phyloP scores from a whole-genome alignment of 2,329 filamentous ascomycete species.

The Stagonosporopsis cucurbitacearum region DNA sequence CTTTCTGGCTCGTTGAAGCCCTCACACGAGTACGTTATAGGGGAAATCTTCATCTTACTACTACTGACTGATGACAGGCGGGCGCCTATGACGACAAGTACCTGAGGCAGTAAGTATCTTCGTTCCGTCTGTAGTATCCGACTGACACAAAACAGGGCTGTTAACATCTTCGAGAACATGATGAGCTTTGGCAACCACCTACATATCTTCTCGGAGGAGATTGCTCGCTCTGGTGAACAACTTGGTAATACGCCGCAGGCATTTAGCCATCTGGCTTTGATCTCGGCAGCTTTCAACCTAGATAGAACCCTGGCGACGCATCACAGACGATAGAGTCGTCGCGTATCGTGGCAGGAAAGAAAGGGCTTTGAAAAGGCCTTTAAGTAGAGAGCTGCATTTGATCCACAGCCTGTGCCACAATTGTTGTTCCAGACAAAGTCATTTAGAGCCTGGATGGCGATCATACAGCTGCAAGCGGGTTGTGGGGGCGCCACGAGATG shows the following conservation, averaged over 20 bases:
- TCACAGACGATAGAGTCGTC: constrained; percentile 12
- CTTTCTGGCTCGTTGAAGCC: constrained; percentile 82
- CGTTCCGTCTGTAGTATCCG: background rate
- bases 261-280: constrained; percentile 76
- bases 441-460: constrained; percentile 3
- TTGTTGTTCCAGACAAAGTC: constrained; percentile 10
- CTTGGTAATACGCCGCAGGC: constrained; percentile 81
- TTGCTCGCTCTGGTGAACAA: constrained; percentile 75
- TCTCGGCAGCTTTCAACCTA: constrained; percentile 79
- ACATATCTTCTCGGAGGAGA: constrained; percentile 81
- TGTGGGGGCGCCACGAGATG: constrained; percentile 13
- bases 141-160: constrained; percentile 50
- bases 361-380: background rate
- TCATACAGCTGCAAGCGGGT: constrained; percentile 9
- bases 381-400: constrained; percentile 3
- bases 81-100: constrained; percentile 68
- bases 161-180: constrained; percentile 80
- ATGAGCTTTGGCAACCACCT: constrained; percentile 78
- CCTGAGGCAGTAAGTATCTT: constrained; percentile 48
- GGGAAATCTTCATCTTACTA: background rate
- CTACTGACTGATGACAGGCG: constrained; percentile 29
- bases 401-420: background rate
- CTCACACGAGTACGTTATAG: constrained; percentile 68
- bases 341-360: background rate
- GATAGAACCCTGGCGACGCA: constrained; percentile 54